Evolutionary conservation across 179 eudicot species (phyloP).

Genomic region (Spinacia oleracea): DNA sequence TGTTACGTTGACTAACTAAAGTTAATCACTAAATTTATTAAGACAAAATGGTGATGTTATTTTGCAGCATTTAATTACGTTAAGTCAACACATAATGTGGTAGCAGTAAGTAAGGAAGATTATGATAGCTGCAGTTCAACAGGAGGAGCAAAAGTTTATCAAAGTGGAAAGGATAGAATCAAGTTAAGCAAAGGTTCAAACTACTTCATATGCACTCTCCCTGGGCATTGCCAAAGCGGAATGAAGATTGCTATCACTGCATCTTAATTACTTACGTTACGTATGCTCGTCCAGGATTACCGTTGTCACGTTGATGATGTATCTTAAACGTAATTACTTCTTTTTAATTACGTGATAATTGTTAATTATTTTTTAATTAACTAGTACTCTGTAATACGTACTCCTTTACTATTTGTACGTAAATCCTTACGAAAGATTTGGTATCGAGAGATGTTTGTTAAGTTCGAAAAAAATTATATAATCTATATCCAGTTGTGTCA

Average conservation of each 20-base stretch:
- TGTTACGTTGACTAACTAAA: no score
- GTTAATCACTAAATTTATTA: background rate
- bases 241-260: slow-evolving; percentile 41
- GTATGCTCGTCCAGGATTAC: no score
- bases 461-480: no score
- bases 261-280: slow-evolving; percentile 18
- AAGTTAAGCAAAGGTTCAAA: slow-evolving; percentile 32
- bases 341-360: no score
- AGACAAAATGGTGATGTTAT: background rate
- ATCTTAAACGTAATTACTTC: no score
- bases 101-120: slow-evolving; percentile 26
- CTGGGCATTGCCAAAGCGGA: slow-evolving; percentile 39
- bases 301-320: no score
- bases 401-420: no score
- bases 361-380: no score
- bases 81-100: slow-evolving; percentile 34
- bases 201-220: slow-evolving; percentile 39
- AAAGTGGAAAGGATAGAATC: slow-evolving; percentile 34
- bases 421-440: no score
- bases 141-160: slow-evolving; percentile 23
- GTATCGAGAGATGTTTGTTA: no score
- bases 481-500: no score
- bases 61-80: slow-evolving; percentile 41
- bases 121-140: slow-evolving; percentile 34
- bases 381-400: no score